phyloP scores from a whole-genome alignment of 352 stramenopile genomes.

The Albugo laibachii region DNA sequence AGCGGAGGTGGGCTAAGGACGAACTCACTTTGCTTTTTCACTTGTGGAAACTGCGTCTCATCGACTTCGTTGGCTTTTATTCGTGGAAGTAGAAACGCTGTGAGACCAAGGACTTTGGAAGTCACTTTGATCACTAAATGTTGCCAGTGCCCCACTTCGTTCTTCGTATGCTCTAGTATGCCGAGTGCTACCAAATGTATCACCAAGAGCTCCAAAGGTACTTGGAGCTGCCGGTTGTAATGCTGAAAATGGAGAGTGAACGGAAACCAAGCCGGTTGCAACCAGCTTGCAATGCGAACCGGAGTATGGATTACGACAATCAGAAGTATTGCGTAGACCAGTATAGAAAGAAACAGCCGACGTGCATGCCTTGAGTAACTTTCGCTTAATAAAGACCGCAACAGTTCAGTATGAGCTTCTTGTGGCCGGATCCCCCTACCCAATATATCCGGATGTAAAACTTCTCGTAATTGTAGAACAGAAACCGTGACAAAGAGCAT shows the following conservation, averaged over 20 bases:
- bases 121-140: conserved; percentile 36
- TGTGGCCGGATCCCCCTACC: conserved; percentile 81
- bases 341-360: conserved; percentile 83
- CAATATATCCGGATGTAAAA: conserved; percentile 86
- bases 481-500: conserved; percentile 96
- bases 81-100: conserved; percentile 47
- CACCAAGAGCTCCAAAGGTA: conserved; percentile 88
- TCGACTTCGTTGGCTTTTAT: conserved; percentile 2
- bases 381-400: conserved; percentile 90
- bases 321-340: conserved; percentile 82
- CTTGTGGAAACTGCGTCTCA: not conserved
- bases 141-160: conserved; percentile 63
- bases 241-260: conserved; percentile 82
- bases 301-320: conserved; percentile 77
- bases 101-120: conserved; percentile 36
- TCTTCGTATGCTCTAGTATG: conserved; percentile 84
- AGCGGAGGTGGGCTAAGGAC: conserved; percentile 51
- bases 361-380: conserved; percentile 83
- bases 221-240: conserved; percentile 85
- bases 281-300: conserved; percentile 28
- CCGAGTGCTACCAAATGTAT: conserved; percentile 91
- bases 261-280: conserved; percentile 43
- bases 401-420: conserved; percentile 91
- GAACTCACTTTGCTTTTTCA: conserved; percentile 3
- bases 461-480: conserved; percentile 87